Percentiles rank a stretch among this genome's conserved stretches.
phyloP scores from a whole-genome alignment of 2,329 filamentous ascomycete genomes.

The Fusarium praegraminearum region DNA sequence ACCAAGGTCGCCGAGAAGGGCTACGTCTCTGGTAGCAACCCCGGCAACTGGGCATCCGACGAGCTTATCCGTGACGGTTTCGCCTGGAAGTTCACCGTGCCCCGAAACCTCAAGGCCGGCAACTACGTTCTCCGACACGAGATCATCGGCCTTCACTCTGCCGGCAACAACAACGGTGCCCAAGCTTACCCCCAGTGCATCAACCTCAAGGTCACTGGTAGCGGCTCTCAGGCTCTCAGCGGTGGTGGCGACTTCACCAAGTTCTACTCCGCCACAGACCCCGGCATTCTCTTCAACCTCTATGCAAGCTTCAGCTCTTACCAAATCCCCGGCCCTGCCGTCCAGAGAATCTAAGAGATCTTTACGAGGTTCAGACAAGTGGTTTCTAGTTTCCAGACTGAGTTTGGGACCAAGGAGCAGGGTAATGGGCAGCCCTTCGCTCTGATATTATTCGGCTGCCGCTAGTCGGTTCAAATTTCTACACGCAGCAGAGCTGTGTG shows the following conservation, averaged over 20 bases:
- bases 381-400: slow-evolving; percentile 10
- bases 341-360: slow-evolving; percentile 25
- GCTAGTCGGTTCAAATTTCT: slow-evolving; percentile 28
- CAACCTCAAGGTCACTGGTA: slow-evolving; percentile 61
- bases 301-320: slow-evolving; percentile 49
- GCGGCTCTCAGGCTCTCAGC: slow-evolving; percentile 48
- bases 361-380: neutral
- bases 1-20: slow-evolving; percentile 71
- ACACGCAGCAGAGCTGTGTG: slow-evolving; percentile 30
- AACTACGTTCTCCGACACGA: slow-evolving; percentile 68
- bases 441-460: slow-evolving; percentile 22
- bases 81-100: slow-evolving; percentile 62
- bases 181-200: slow-evolving; percentile 67
- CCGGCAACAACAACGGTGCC: slow-evolving; percentile 55
- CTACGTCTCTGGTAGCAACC: slow-evolving; percentile 58
- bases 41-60: slow-evolving; percentile 68
- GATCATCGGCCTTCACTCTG: slow-evolving; percentile 67
- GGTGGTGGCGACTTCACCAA: slow-evolving; percentile 51
- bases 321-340: slow-evolving; percentile 50
- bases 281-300: slow-evolving; percentile 54
- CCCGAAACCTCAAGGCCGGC: slow-evolving; percentile 60
- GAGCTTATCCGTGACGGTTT: slow-evolving; percentile 60
- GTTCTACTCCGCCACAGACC: slow-evolving; percentile 53
- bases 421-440: slow-evolving; percentile 2
- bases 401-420: slow-evolving; percentile 6